Percentiles rank a stretch among this genome's conserved stretches.
Conservation (phyloP, 202 grass and related monocot genomes). For the Saccharum hybrid region DNA sequence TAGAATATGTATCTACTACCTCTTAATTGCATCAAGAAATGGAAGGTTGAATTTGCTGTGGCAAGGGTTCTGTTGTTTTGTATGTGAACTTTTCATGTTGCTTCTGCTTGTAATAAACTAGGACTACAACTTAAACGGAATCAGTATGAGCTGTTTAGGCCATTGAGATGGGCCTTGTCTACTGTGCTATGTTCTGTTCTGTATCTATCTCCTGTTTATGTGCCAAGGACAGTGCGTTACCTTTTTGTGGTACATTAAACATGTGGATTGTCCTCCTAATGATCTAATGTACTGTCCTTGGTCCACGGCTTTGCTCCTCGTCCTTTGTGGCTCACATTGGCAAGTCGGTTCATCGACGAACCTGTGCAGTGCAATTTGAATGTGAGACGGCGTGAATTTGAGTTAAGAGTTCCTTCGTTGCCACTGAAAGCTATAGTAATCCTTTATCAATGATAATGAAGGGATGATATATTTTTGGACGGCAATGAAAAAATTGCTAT, state of each 20-base stretch:
- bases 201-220: background rate
- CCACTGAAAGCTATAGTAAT: no score
- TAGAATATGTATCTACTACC: background rate
- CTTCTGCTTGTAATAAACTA: background rate
- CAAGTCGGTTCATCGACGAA: no score
- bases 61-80: background rate
- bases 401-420: no score
- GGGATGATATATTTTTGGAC: no score
- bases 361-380: no score
- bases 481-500: no score
- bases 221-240: background rate
- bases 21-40: background rate
- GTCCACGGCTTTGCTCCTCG: no score
- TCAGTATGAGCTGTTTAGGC: background rate
- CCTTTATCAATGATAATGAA: no score
- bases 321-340: no score
- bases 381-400: no score
- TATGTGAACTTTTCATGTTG: background rate
- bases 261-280: background rate
- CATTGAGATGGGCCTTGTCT: background rate
- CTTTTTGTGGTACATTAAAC: background rate
- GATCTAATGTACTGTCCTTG: background rate
- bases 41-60: background rate
- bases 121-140: background rate
- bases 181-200: background rate